Conservation (phyloP, 768 basidiomycete genomes). For the Floccularia luteovirens region DNA sequence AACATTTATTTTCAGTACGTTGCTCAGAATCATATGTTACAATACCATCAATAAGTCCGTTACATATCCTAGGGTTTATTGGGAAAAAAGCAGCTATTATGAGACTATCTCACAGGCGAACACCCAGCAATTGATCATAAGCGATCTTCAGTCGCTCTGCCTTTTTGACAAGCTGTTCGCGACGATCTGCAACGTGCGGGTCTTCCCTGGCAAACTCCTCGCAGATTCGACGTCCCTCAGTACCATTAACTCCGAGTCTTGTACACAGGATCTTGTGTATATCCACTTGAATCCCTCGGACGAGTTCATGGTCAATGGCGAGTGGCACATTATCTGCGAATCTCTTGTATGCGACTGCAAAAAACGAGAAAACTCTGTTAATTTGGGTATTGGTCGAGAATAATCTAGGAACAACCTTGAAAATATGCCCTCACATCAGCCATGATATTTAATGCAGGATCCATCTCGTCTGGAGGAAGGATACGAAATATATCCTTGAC, state of each 20-base stretch:
- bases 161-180: constrained; percentile 44
- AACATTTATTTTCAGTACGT: too few species aligned
- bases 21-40: too few species aligned
- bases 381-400: constrained; percentile 3
- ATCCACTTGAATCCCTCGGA: constrained; percentile 40
- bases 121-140: constrained; percentile 25
- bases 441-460: constrained; percentile 52
- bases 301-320: constrained; percentile 48
- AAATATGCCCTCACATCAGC: constrained; percentile 62
- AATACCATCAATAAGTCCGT: too few species aligned
- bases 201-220: constrained; percentile 44
- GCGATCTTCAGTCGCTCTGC: constrained; percentile 41
- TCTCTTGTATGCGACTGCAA: constrained; percentile 57
- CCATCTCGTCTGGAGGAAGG: constrained; percentile 38
- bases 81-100: too few species aligned
- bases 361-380: background rate
- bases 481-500: constrained; percentile 36
- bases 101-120: too few species aligned
- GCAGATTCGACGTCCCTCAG: constrained; percentile 40
- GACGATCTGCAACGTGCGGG: constrained; percentile 28
- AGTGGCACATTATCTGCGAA: constrained; percentile 50
- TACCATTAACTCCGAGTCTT: constrained; percentile 44
- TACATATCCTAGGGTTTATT: too few species aligned
- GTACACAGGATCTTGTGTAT: constrained; percentile 36
- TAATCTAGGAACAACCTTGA: constrained; percentile 38